Evolutionary conservation across 2,329 filamentous ascomycete genomes (phyloP).

Genomic region (Ceratocystis variospora): DNA sequence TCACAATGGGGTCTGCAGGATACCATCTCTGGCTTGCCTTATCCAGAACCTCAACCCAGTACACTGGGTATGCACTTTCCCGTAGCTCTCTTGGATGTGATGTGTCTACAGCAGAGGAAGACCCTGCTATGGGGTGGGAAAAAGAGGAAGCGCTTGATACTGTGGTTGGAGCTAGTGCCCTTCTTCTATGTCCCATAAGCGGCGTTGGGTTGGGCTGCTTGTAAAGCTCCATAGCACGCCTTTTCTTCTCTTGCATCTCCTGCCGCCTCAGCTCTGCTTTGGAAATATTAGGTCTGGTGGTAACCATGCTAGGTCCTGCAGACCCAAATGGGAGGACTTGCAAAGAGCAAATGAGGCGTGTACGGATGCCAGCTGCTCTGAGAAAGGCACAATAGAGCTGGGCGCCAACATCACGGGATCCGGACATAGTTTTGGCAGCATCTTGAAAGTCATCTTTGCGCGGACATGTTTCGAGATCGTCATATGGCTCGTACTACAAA

Average conservation of each 20-base stretch:
- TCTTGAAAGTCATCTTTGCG: constrained; percentile 60
- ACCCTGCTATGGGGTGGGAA: not conserved
- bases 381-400: constrained; percentile 84
- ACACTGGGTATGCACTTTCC: constrained; percentile 69
- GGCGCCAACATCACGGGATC: constrained; percentile 78
- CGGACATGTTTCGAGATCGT: constrained; percentile 52
- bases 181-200: not conserved
- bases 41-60: constrained; percentile 90
- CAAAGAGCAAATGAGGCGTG: constrained; percentile 77
- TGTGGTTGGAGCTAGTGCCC: constrained; percentile 7
- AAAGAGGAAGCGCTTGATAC: not conserved
- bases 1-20: constrained; percentile 72
- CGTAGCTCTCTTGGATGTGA: constrained; percentile 33
- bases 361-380: constrained; percentile 65
- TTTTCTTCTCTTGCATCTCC: constrained; percentile 25
- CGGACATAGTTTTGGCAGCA: constrained; percentile 54
- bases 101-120: constrained; percentile 21
- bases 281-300: constrained; percentile 26
- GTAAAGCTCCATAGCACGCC: constrained; percentile 14
- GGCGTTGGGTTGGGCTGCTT: constrained; percentile 1
- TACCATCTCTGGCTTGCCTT: constrained; percentile 83
- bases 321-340: constrained; percentile 62
- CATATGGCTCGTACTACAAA: constrained; percentile 40
- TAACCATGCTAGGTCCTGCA: constrained; percentile 35
- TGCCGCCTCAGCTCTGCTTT: constrained; percentile 22